Evolutionary conservation across 192 early-diverging fungal genomes (phyloP), one percentile per base, ranked within the genome.

Genomic region (Gonapodya prolifera): DNA sequence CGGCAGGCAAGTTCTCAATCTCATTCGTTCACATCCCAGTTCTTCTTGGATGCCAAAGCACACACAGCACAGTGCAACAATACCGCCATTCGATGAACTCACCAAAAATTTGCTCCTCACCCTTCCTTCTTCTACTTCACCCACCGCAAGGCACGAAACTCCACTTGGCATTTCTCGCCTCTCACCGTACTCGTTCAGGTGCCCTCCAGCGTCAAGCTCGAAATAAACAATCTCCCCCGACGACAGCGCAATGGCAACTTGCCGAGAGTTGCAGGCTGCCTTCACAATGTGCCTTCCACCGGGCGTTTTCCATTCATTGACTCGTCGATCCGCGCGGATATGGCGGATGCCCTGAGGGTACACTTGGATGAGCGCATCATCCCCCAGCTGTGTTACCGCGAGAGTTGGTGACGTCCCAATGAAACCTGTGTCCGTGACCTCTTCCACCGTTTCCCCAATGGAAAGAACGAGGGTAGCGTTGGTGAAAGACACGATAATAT

Each of bases 291-390:
- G 81, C 75, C 89, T 87, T 61, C 88, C 89, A 33, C 84, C 85
- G 17, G 97, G 95, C 23, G 94, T 90, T 75, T 87, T 90, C 98
- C 98, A 99, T 83, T 98, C 97, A 78, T 89, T 94, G 0, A 95
- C 93, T 36, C 95, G 92, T 1, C 90, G 88, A 84, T 96, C 96
- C 31, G 90, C 82, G 30, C 90, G 87, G 75, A 97, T 96, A 78
- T 95, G 95, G 30, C 95, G 89, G 61, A 98, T 93, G 2, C 94
- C 95, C 70, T 90, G 87, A 33, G 95, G 94, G 80, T 97, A 94
- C 33, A 95, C 89, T 78, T 98, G 97, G 35, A 98, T 87, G 16
- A 98, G 76, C 0, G 94, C 90, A 82, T 94, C 94, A 76, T 93
- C 94, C 1, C 93, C 95, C 2, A 96, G 81, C 77, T 93, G 91